A percentile compares a stretch with the other conserved stretches of the same genome.
phyloP scores from a whole-genome alignment of 192 early-diverging fungal genomes.

The Backusella parvicylindrica region DNA sequence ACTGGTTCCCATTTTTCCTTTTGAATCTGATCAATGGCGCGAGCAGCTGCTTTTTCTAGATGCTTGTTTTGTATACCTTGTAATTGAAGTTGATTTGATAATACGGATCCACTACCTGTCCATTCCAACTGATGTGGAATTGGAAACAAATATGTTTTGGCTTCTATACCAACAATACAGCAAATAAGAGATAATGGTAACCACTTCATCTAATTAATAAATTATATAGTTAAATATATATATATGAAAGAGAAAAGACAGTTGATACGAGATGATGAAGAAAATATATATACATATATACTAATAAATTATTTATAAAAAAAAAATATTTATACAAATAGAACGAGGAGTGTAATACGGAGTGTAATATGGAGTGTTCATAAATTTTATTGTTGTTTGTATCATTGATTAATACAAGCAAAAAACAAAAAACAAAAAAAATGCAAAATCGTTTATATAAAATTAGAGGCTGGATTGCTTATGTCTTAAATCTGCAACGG shows the following conservation, averaged over 20 bases:
- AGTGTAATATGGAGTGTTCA: neutral
- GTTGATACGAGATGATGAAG: neutral
- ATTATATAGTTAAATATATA: neutral
- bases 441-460: neutral
- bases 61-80: neutral
- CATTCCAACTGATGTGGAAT: conserved; percentile 22
- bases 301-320: too few relatives aligned
- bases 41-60: conserved; percentile 21
- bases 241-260: neutral
- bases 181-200: neutral
- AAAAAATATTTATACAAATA: neutral
- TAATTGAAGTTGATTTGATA: conserved; percentile 14
- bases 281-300: neutral
- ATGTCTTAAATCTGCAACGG: conserved; percentile 25
- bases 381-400: neutral
- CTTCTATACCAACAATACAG: neutral
- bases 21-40: conserved; percentile 42
- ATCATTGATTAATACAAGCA: neutral
- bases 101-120: conserved; percentile 13
- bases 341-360: neutral
- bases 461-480: neutral
- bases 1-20: conserved; percentile 40
- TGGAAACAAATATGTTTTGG: conserved; percentile 30
- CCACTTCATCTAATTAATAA: neutral
- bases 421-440: neutral